Evolutionary conservation across 208 protist genomes (phyloP).

Genomic region (Acanthamoeba quina): DNA sequence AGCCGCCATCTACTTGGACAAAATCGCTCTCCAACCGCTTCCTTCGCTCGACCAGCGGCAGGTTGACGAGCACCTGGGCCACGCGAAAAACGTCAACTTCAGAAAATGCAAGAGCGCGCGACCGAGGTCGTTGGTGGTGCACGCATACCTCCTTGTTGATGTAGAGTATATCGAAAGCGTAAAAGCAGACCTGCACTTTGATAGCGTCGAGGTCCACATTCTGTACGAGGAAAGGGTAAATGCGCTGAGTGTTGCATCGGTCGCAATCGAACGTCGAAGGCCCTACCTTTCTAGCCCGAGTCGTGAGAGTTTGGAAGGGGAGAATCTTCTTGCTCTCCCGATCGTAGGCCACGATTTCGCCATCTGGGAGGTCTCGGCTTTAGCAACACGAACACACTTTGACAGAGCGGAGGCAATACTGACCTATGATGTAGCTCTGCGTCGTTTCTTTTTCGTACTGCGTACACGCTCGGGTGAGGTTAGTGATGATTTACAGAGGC

Average conservation of each 20-base stretch:
- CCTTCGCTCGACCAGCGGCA: constrained; percentile 93
- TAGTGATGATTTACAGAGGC: background rate
- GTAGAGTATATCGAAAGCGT: constrained; percentile 99
- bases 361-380: constrained; percentile 88
- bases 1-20: constrained; percentile 84
- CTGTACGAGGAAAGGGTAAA: constrained; percentile 76
- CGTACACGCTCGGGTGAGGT: constrained; percentile 8
- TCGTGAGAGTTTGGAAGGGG: constrained; percentile 95
- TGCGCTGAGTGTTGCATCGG: constrained; percentile 86
- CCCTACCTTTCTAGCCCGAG: constrained; percentile 86
- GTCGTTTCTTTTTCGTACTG: constrained; percentile 3
- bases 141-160: constrained; percentile 94
- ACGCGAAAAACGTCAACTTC: background rate
- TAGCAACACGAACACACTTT: background rate
- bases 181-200: constrained; percentile 98
- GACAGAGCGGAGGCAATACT: constrained; percentile 88
- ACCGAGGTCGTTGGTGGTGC: too few relatives aligned
- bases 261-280: background rate
- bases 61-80: constrained; percentile 88
- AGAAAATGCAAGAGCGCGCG: background rate
- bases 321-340: constrained; percentile 93
- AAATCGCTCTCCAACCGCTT: constrained; percentile 92
- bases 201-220: constrained; percentile 94
- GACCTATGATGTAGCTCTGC: constrained; percentile 82
- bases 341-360: constrained; percentile 98